Conservation (phyloP, 78 protist genomes). For the Mantamonas sphyraenae region DNA sequence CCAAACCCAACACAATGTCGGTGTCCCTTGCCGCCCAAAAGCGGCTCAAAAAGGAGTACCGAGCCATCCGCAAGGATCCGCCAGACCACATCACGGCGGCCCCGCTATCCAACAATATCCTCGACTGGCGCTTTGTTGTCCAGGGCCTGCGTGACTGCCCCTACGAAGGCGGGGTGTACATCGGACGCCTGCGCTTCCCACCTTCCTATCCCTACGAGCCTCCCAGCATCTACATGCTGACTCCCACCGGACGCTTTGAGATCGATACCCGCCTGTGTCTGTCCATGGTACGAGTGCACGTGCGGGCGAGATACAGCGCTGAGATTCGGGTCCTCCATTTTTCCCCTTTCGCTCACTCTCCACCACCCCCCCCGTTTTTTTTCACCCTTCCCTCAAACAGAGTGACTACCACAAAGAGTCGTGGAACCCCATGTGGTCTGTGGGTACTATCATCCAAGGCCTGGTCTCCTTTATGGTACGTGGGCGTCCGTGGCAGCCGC, state of each 20-base stretch:
- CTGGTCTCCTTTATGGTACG: conserved; percentile 54
- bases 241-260: conserved; percentile 65
- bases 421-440: conserved; percentile 62
- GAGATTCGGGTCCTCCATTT: no score
- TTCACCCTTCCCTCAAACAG: no score
- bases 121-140: conserved; percentile 50
- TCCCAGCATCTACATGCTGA: conserved; percentile 61
- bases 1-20: no score
- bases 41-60: conserved; percentile 13
- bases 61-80: conserved; percentile 4
- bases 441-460: conserved; percentile 46
- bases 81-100: conserved; percentile 11
- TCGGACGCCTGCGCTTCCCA: conserved; percentile 41
- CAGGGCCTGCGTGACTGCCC: conserved; percentile 31
- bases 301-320: no score
- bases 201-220: conserved; percentile 47
- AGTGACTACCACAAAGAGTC: conserved; percentile 73
- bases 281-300: no score
- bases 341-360: no score
- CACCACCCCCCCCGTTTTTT: no score
- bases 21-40: no score
- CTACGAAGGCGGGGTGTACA: conserved; percentile 29
- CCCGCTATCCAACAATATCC: conserved; percentile 38
- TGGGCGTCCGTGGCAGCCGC: no score
- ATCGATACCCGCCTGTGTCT: conserved; percentile 52